Evolutionary conservation across 2,329 filamentous ascomycete species (phyloP), one percentile per base, ranked within the genome.

Genomic region (Hysterium pulicare): DNA sequence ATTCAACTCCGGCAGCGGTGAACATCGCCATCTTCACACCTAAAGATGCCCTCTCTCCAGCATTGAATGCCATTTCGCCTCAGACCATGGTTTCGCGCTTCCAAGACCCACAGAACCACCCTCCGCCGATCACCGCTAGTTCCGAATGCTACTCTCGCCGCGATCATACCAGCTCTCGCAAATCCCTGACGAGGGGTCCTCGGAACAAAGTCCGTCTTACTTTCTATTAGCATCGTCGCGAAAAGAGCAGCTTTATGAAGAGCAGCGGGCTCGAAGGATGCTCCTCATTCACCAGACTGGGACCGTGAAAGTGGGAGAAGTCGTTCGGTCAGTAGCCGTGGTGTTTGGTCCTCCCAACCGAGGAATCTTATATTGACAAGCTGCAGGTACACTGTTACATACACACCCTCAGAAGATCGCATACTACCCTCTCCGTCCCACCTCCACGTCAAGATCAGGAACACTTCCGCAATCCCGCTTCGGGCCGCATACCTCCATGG

Each of bases 401-500:
- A 98, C 69, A 93, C 86, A 1, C 93, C 93, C 3, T 84, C 85
- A 30, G 78, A 83, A 58, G 93, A 97, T 68, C 88, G 88, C 54
- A 94, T 96, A 61, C 78, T 95, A 3, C 93, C 93, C 3, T 85
- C 88, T 4, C 91, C 91, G 21, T 74, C 85, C 51, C 77, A 82
- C 55, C 81, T 98, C 28, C 81, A 88, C 68, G 80, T 98, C 34
- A 89, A 87, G 55, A 83, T 98, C 64, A 91, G 87, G 65, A 98
- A 98, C 68, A 90, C 87, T 8, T 93, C 87, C 30, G 86, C 88
- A 44, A 87, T 95, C 50, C 87, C 93, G 13, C 75, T 97, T 30
- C 87, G 93, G 59, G 93, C 93, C 41, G 93, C 93, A 43, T 98
- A 96, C 65, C 84, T 98, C 41, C 93, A 96, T 69, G 93, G 93